Evolutionary conservation across 2,329 filamentous ascomycete genomes (phyloP), one percentile per base, ranked within the genome.

Genomic region (Curvularia eragrostidis): DNA sequence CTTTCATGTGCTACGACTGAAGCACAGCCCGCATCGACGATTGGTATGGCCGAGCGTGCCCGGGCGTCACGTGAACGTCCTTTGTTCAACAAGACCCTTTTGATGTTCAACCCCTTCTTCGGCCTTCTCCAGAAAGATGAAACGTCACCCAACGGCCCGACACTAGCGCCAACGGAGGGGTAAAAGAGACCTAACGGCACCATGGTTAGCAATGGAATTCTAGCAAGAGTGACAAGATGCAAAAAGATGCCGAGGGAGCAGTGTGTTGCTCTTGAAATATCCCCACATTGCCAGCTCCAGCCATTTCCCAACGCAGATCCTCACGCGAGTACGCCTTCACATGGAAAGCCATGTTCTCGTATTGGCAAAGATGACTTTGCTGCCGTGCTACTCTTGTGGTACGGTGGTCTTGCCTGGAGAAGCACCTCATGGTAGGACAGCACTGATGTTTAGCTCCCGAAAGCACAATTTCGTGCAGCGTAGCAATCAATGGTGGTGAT

Each of bases 1-100:
- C 72, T 77, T 61, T 68, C 61, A 59, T 73, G 74, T 68, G 69
- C 68, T 74, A 77, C 67, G 46, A 67, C 42, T 44, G 48, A 71
- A 62, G 68, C 78, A 79, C 79, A 80, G 54, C 74, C 64, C 52
- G 78, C 74, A 55, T 79, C 75, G 46, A 80, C 68, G 59, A 81
- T 80, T 41, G 78, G 79, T 18, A 38, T 39, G 38, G 21, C 23
- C 65, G 58, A 63, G 48, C 51, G 68, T 66, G 51, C 62, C 61
- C 73, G 67, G 68, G 72, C 67, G 51, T 74, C 67, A 54, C 69
- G 64, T 50, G 69, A 69, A 53, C 61, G 62, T 60, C 56, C 67
- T 56, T 69, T 69, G 52, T 59, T 70, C 52, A 69, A 71, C 34
- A 68, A 58, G 34, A 61, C 65, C 36, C 67, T 67, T 63, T 69